Conservation (phyloP, 345 rosid species). For the Pseudoturritis turrita region DNA sequence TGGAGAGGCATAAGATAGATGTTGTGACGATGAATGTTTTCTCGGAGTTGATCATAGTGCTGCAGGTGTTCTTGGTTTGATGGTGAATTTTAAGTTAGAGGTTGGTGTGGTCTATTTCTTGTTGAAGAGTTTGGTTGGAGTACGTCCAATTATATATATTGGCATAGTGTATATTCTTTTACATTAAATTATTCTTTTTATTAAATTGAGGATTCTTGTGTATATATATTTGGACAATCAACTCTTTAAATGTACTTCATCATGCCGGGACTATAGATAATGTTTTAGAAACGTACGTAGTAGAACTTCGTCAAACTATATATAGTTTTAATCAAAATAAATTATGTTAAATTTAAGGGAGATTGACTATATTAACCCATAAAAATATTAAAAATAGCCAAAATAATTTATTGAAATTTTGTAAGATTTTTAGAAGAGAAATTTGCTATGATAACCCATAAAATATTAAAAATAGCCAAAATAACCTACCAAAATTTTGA, state of each 20-base stretch:
- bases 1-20: conserved; percentile 13
- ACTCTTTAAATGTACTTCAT: not conserved
- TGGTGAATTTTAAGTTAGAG: conserved; percentile 28
- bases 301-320: not conserved
- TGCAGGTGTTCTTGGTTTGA: conserved; percentile 7
- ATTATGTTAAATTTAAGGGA: not conserved
- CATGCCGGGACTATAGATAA: not conserved
- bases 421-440: too few relatives aligned
- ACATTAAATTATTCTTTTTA: not conserved
- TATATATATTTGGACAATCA: not conserved
- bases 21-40: conserved; percentile 10
- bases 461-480: too few relatives aligned
- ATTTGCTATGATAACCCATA: too few relatives aligned
- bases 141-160: conserved; percentile 13
- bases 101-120: conserved; percentile 26
- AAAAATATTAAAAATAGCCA: too few relatives aligned
- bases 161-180: not conserved
- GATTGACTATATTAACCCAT: too few relatives aligned
- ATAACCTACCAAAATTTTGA: too few relatives aligned
- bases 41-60: conserved; percentile 19
- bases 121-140: conserved; percentile 17
- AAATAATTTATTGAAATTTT: too few relatives aligned
- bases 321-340: too few relatives aligned
- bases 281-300: not conserved
- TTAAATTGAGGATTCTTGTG: not conserved